Base-by-base conservation (phyloP, 192 early-diverging fungal species). In the Coemansia sp. region DNA sequence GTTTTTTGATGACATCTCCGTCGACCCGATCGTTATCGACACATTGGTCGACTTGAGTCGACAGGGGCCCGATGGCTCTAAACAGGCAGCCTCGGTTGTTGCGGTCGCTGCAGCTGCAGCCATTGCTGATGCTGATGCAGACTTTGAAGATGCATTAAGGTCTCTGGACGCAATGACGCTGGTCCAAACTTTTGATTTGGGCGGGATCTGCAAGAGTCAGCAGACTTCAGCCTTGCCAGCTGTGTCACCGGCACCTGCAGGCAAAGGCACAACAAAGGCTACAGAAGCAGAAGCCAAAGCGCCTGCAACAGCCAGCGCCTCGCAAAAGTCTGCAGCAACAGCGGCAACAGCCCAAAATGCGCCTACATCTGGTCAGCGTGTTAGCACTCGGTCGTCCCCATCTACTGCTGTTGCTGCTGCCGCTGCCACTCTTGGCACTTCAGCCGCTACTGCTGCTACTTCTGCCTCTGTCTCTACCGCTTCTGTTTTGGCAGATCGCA, bases 11-110 rank as follows among this genome's bases (percentile, higher is more conserved):
- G 66, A 44, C 11, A 64, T 64, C 24, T 53, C 66, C 4, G 34
- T 58, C 39, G 72, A 74, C 50, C 54, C 62, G 4, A 23, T 57
- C 33, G 48, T 60, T n/a, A 56, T 70, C 18, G 57, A 60, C 30
- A 40, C 61, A 8, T 45, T 64, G 15, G 27, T 51, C 8, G 62
- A 64, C 42, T 48, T 70, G 45, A 52, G 57, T 15, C 62, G 52
- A 44, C 39, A 39, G 34, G 39, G 50, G 11, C 17, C 30, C 11
- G 30, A 17, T 12, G 25, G 25, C 15, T 60, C 49, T 51, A 52
- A 51, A 11, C 41, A 47, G n/a, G 41, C 43, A n/a, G 52, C 22
- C n/a, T 48, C 46, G 6, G 46, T 48, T 10, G 46, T 48, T 19
- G 46, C 46, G 11, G 21, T 48, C 24, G 30, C 42, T 23, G 43